These are phyloP conservation scores for Solanum sparsipilum DNA, from an alignment of 257 asterid genomes.

Conservation along the genomic window DNA sequence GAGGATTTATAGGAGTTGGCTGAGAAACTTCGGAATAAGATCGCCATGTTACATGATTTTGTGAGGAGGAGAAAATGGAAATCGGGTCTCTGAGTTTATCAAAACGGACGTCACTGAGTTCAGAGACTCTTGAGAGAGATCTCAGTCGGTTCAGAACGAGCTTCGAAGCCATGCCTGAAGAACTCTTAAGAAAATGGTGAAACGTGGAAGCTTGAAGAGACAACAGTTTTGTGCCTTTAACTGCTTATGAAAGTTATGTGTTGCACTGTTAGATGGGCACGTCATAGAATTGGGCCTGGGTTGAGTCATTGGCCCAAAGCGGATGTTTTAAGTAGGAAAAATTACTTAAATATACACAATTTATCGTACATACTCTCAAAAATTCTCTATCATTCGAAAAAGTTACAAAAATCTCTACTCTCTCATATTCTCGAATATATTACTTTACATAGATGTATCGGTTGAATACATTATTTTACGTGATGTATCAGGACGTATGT, in stretches of 20 bases:
- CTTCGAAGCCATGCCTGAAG: slow-evolving; percentile 35
- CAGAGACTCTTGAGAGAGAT: slow-evolving; percentile 12
- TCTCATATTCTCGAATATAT: too few relatives aligned
- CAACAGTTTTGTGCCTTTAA: not conserved
- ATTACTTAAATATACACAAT: too few relatives aligned
- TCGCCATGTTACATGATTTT: slow-evolving; percentile 15
- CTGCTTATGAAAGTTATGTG: not conserved
- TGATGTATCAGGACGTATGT: too few relatives aligned
- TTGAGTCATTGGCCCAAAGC: not conserved
- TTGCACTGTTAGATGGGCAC: not conserved
- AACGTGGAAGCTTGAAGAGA: not conserved
- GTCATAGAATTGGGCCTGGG: not conserved
- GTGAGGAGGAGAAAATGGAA: not conserved
- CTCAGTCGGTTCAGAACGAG: slow-evolving; percentile 29
- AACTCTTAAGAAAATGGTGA: not conserved
- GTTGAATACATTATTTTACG: too few relatives aligned
- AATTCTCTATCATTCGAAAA: too few relatives aligned
- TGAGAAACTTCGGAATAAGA: slow-evolving; percentile 29
- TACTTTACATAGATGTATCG: too few relatives aligned
- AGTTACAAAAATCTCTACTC: too few relatives aligned
- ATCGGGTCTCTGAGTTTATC: not conserved
- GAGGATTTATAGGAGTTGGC: slow-evolving; percentile 17
- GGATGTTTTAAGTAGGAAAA: too few relatives aligned
- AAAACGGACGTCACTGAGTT: not conserved
- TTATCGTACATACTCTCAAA: too few relatives aligned